A percentile compares a stretch with the other conserved stretches of the same genome.
Evolutionary conservation across 306 rosid genomes (phyloP).

Genomic region (Betula pendula): DNA sequence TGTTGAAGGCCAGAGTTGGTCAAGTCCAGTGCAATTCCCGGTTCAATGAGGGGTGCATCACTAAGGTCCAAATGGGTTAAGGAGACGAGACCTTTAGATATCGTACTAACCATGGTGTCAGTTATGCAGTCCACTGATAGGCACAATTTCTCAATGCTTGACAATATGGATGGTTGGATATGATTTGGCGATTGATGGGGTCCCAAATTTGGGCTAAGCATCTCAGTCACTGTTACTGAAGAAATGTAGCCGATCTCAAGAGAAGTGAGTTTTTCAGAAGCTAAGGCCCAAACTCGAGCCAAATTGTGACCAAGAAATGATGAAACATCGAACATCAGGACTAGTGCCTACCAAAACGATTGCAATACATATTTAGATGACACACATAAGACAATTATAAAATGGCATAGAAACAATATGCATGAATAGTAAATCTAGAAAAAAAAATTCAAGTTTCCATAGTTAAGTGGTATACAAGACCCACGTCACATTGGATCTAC

Average conservation of each 20-base stretch:
- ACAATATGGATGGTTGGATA: slow-evolving; percentile 55
- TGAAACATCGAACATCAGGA: slow-evolving; percentile 89
- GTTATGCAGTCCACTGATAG: slow-evolving; percentile 88
- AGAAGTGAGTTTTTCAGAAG: slow-evolving; percentile 70
- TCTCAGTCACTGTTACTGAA: slow-evolving; percentile 76
- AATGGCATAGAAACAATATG: background rate
- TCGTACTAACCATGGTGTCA: slow-evolving; percentile 75
- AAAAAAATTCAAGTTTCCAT: background rate
- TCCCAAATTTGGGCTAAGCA: slow-evolving; percentile 72
- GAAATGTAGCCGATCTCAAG: slow-evolving; percentile 90
- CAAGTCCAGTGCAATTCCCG: slow-evolving; percentile 70
- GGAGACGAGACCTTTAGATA: slow-evolving; percentile 62
- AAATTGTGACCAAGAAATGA: slow-evolving; percentile 68
- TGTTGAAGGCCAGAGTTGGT: slow-evolving; percentile 89
- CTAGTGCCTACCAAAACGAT: slow-evolving; percentile 54
- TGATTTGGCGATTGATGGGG: slow-evolving; percentile 43
- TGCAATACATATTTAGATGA: slow-evolving; percentile 30
- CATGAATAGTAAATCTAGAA: background rate
- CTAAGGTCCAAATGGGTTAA: slow-evolving; percentile 86
- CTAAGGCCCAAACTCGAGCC: slow-evolving; percentile 77
- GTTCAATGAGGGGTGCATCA: slow-evolving; percentile 88
- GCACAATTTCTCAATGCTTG: slow-evolving; percentile 74
- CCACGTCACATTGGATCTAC: background rate
- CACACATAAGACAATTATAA: slow-evolving; percentile 17
- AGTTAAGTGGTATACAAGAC: background rate